Percentiles rank a stretch among this genome's conserved stretches.
Evolutionary conservation across 176 grass and related monocot species (phyloP).

Genomic region (Oryza australiensis): DNA sequence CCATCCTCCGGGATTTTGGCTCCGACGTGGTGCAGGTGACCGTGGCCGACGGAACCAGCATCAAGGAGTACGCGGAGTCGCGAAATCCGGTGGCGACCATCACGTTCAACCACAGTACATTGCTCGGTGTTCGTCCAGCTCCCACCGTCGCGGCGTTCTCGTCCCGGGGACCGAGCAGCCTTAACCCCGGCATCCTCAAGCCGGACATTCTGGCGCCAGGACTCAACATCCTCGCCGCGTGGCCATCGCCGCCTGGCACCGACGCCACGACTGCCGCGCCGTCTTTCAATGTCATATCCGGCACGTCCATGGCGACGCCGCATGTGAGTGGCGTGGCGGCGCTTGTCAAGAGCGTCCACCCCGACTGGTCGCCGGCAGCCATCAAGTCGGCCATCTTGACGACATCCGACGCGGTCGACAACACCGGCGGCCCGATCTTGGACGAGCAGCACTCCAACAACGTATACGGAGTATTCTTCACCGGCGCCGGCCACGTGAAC

Average conservation of each 20-base stretch:
- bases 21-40: conserved; percentile 21
- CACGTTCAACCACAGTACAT: conserved; percentile 5
- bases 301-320: conserved; percentile 62
- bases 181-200: conserved; percentile 44
- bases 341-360: conserved; percentile 49
- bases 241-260: neutral
- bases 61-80: neutral
- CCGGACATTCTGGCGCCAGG: conserved; percentile 56
- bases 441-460: conserved; percentile 23
- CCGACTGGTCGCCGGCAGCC: conserved; percentile 27
- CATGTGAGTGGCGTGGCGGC: conserved; percentile 50
- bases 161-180: conserved; percentile 34
- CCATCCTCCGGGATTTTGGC: conserved; percentile 5
- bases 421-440: conserved; percentile 1
- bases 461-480: neutral
- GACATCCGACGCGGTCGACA: conserved; percentile 20
- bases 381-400: conserved; percentile 62
- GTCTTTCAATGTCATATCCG: conserved; percentile 36
- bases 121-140: conserved; percentile 26
- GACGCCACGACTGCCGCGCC: no score
- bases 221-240: conserved; percentile 56
- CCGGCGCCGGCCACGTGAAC: conserved; percentile 55
- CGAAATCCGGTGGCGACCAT: neutral
- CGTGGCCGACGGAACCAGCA: neutral
- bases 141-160: conserved; percentile 42